These are phyloP conservation scores for Fusarium proliferatum DNA, from an alignment of 2,329 filamentous ascomycete genomes.

Conservation along the genomic window DNA sequence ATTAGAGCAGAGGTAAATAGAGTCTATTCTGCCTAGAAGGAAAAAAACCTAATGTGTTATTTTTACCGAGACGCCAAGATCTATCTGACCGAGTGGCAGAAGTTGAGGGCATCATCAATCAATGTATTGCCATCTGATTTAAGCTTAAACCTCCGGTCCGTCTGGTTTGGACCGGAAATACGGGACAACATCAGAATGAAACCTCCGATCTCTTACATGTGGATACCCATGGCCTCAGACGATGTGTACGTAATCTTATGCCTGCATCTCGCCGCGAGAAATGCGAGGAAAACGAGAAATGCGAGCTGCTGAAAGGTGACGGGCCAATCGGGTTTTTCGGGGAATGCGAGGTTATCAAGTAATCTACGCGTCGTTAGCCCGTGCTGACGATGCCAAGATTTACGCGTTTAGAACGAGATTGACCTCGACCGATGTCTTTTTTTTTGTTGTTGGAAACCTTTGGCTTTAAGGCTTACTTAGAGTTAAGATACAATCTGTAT, in stretches of 20 bases:
- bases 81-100: too few species aligned
- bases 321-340: background rate
- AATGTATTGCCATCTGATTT: background rate
- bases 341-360: background rate
- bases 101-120: too few species aligned
- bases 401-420: background rate
- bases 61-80: too few species aligned
- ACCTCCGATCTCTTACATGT: background rate
- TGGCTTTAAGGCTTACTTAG: background rate
- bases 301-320: background rate
- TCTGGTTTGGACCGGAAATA: background rate
- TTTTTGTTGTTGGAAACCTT: rapidly evolving
- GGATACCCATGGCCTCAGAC: background rate
- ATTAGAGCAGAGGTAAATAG: too few species aligned
- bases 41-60: too few species aligned
- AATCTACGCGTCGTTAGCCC: background rate
- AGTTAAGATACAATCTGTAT: rapidly evolving
- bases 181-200: background rate
- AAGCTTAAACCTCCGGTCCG: background rate
- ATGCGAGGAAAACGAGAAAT: background rate
- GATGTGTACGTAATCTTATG: background rate
- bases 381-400: background rate
- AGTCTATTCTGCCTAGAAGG: too few species aligned
- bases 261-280: background rate
- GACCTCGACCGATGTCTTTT: background rate